A percentile compares a stretch with the other conserved stretches of the same genome.
These are phyloP conservation scores for Cystofilobasidium capitatum DNA, from an alignment of 768 basidiomycete genomes.

Conservation along the genomic window DNA sequence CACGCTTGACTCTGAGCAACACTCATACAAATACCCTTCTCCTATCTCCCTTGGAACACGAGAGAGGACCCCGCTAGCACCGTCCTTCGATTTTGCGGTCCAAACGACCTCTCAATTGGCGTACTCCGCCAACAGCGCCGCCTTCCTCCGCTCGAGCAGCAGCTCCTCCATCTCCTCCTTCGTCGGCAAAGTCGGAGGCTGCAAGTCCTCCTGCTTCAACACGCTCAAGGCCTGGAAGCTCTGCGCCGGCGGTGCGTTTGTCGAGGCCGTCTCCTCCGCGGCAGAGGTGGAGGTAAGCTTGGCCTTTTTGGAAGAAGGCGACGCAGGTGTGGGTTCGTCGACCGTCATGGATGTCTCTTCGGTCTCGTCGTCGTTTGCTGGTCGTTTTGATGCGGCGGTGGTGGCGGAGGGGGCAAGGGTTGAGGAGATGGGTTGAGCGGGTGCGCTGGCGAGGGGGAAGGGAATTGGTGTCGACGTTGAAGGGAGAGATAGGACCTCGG, in stretches of 20 bases:
- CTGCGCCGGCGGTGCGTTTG: neutral
- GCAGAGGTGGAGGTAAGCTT: constrained; percentile 3
- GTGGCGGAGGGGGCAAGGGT: neutral
- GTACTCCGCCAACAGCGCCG: constrained; percentile 71
- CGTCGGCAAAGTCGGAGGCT: constrained; percentile 66
- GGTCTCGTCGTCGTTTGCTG: neutral
- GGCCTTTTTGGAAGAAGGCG: constrained; percentile 14
- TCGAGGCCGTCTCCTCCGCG: neutral
- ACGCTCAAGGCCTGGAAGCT: constrained; percentile 35
- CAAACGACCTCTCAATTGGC: neutral
- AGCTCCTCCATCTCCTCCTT: constrained; percentile 68
- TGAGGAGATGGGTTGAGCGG: neutral
- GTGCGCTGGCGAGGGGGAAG: neutral
- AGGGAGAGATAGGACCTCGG: constrained; percentile 10
- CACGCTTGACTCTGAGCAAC: neutral
- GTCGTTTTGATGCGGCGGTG: constrained; percentile 7
- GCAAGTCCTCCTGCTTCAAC: constrained; percentile 59
- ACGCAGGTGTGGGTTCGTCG: neutral
- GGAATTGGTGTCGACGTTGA: neutral
- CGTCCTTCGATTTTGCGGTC: too few relatives aligned
- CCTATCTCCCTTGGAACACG: neutral
- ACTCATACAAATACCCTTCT: neutral
- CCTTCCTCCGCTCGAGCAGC: constrained; percentile 65
- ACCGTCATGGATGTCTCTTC: neutral
- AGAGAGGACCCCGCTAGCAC: neutral